A percentile compares a stretch with the other conserved stretches of the same genome.
Evolutionary conservation across 2,329 filamentous ascomycete species (phyloP).

Genomic region (Lecanicillium sp.): DNA sequence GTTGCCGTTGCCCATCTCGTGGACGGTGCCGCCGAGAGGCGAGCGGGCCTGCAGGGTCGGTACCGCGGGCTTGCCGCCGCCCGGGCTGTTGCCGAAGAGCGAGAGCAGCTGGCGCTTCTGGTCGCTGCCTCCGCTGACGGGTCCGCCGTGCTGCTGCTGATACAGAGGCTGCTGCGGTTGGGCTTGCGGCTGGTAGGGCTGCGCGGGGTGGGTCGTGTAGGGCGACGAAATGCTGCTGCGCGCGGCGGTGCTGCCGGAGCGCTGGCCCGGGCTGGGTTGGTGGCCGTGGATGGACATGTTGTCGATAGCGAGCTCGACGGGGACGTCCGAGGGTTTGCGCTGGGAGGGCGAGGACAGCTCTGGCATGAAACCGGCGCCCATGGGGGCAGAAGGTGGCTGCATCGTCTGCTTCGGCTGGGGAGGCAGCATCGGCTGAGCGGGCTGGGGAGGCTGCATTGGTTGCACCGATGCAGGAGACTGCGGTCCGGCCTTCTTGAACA

Average conservation of each 20-base stretch:
- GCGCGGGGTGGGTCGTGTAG: not conserved
- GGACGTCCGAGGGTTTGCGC: conserved; percentile 14
- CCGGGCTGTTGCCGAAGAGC: conserved; percentile 44
- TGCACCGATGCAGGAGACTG: conserved; percentile 9
- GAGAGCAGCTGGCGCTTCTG: conserved; percentile 49
- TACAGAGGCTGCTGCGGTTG: not conserved
- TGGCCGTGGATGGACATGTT: conserved; percentile 24
- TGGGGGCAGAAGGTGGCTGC: conserved; percentile 7
- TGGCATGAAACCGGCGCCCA: conserved; percentile 1
- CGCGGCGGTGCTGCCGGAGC: not conserved
- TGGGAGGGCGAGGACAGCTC: conserved; percentile 9
- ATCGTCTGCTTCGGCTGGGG: conserved; percentile 16
- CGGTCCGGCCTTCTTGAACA: conserved; percentile 42
- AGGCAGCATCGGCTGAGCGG: conserved; percentile 17
- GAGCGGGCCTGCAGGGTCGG: conserved; percentile 6
- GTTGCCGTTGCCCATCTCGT: conserved; percentile 14
- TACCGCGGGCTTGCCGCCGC: not conserved
- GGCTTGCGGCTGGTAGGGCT: conserved; percentile 16
- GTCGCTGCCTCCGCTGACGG: conserved; percentile 27
- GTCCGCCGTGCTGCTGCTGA: no score
- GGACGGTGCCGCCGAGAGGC: conserved; percentile 6
- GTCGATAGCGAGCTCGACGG: conserved; percentile 23
- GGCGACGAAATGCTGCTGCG: not conserved
- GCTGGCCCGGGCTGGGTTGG: conserved; percentile 6
- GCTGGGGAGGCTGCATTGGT: conserved; percentile 12